These are phyloP conservation scores for Pythium apleroticum DNA, from an alignment of 352 stramenopile species.

Conservation along the genomic window DNA sequence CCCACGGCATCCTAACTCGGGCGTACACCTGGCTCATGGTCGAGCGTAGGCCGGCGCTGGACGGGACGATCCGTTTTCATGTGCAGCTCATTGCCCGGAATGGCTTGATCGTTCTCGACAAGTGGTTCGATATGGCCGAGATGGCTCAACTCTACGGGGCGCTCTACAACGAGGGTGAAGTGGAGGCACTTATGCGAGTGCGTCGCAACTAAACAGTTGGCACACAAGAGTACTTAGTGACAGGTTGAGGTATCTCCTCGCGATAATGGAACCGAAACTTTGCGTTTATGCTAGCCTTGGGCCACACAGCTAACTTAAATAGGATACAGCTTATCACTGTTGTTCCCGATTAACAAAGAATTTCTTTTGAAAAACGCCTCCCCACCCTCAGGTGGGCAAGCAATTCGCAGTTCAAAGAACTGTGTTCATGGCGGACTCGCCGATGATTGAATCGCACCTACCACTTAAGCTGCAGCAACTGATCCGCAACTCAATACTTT, in stretches of 20 bases:
- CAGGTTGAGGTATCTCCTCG: too few relatives aligned
- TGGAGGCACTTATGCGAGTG: not conserved
- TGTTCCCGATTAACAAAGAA: not conserved
- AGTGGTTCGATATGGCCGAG: not conserved
- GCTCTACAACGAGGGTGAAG: not conserved
- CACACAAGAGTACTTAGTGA: too few relatives aligned
- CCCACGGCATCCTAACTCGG: not conserved
- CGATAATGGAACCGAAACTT: not conserved
- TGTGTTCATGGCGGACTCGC: too few relatives aligned
- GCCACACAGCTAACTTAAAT: too few relatives aligned
- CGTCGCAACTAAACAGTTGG: not conserved
- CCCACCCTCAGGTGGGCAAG: conserved; percentile 2
- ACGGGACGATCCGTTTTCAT: not conserved
- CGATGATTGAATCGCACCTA: too few relatives aligned
- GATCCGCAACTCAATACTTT: too few relatives aligned
- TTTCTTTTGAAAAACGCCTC: conserved; percentile 8
- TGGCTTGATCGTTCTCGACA: not conserved
- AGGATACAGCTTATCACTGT: too few relatives aligned
- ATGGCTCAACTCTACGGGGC: not conserved
- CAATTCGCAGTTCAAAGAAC: conserved; percentile 1
- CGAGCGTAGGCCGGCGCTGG: not conserved
- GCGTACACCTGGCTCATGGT: not conserved
- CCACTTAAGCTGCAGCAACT: too few relatives aligned
- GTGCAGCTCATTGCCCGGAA: not conserved
- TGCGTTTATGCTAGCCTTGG: not conserved